Evolutionary conservation across 2,329 filamentous ascomycete species (phyloP).

Genomic region (Cladosporium sp.): DNA sequence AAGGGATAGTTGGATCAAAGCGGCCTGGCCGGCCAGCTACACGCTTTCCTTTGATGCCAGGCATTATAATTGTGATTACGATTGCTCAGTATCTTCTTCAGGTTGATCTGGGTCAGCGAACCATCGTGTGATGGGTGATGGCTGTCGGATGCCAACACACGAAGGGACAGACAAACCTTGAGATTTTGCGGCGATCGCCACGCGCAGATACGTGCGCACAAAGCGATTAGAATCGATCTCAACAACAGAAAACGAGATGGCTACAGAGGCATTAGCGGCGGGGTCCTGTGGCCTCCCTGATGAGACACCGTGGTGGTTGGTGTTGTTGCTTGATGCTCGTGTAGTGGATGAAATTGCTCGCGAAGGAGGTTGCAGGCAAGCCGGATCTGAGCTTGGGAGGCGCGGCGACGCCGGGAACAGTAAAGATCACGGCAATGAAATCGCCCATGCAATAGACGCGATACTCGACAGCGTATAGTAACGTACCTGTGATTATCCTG

Average conservation of each 20-base stretch:
- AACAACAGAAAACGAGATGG: neutral
- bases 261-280: slow-evolving; percentile 8
- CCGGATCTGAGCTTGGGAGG: slow-evolving; percentile 10
- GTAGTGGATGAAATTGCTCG: slow-evolving; percentile 13
- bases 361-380: slow-evolving; percentile 11
- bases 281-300: neutral
- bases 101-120: neutral
- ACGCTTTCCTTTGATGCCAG: slow-evolving; percentile 20
- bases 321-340: slow-evolving; percentile 6
- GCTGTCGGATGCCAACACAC: slow-evolving; percentile 3
- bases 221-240: slow-evolving; percentile 1
- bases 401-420: slow-evolving; percentile 9
- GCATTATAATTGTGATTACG: slow-evolving; percentile 7
- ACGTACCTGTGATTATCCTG: slow-evolving; percentile 1
- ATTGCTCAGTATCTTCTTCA: neutral
- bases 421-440: neutral
- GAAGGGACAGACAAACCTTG: slow-evolving; percentile 9
- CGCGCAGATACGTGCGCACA: slow-evolving; percentile 8
- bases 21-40: slow-evolving; percentile 25
- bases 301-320: neutral
- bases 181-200: slow-evolving; percentile 12
- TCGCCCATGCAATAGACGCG: neutral
- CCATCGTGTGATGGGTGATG: slow-evolving; percentile 1
- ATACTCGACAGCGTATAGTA: neutral
- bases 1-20: slow-evolving; percentile 44